These are phyloP conservation scores for Termitomyces sp. DNA, from an alignment of 768 basidiomycete genomes.

Conservation along the genomic window DNA sequence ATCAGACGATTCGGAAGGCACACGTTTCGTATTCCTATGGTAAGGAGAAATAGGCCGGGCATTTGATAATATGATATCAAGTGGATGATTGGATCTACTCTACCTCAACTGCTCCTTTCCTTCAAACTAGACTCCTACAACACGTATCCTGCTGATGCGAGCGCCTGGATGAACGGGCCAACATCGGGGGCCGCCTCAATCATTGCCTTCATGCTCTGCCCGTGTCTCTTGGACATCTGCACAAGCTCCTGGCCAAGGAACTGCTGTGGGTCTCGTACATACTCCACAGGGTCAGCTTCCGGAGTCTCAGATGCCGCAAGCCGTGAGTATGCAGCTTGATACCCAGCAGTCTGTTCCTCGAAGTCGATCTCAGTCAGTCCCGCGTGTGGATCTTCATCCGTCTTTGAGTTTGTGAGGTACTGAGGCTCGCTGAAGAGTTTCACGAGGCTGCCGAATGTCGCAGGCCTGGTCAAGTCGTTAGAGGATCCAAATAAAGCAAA, in stretches of 20 bases:
- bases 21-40: not conserved
- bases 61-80: not conserved
- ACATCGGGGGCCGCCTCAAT: constrained; percentile 33
- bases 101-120: not conserved
- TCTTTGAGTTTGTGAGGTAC: constrained; percentile 46
- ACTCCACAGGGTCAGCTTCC: constrained; percentile 59
- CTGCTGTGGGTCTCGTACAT: constrained; percentile 54
- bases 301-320: constrained; percentile 76
- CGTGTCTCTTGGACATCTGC: constrained; percentile 34
- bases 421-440: constrained; percentile 80
- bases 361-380: constrained; percentile 79
- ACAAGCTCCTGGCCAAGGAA: constrained; percentile 50
- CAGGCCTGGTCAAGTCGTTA: constrained; percentile 50
- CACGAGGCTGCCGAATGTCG: constrained; percentile 64
- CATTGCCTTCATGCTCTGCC: constrained; percentile 35
- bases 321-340: constrained; percentile 92
- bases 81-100: not conserved
- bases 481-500: not conserved
- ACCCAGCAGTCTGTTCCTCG: constrained; percentile 87
- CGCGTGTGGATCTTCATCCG: constrained; percentile 48
- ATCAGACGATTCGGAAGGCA: not conserved
- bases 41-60: not conserved
- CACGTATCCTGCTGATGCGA: constrained; percentile 26
- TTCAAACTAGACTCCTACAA: constrained; percentile 10
- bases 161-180: constrained; percentile 26